Base-by-base conservation (phyloP, 768 basidiomycete species). In the Auriscalpium orientale region DNA sequence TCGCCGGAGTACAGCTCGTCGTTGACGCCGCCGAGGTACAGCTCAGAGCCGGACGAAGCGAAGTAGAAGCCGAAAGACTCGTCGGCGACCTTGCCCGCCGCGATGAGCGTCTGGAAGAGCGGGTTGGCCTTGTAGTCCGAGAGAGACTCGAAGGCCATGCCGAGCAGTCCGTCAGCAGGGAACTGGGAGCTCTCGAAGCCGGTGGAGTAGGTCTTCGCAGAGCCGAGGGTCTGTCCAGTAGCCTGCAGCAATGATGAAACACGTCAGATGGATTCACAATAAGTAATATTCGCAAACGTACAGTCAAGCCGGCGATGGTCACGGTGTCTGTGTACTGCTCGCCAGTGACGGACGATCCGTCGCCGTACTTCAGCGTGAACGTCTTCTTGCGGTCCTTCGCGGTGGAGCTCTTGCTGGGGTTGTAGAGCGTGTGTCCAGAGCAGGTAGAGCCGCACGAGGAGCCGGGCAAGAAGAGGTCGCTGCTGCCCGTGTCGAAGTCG, bases 1-100 rank as follows among this genome's bases (percentile, higher is more conserved):
- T 28, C 13, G 16, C 58, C 60, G 0, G 44, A 50, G 44, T 35
- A 58, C 22, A 53, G 54, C 6, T 45, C 9, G 44, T 12, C 21
- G 38, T 61, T 61, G 20, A 52, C 54, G 7, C 60, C 60, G 34
- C 60, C 60, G 34, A 59, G 15, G 40, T 28, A 46, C 33, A 61
- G 58, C 54, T 57, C 43, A 8, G 53, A n/a, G 21, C 53, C 53
- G 10, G n/a, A 36, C 8, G 34, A 13, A 11, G 33, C 34, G 7
- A 47, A 22, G 43, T 54, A 45, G 45, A 54, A 35, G 18, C 40
- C 45, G 36, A 54, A 54, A 22, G 34, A 8, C 12, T 43, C 40
- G 2, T 8, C 15, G 33, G 44, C 36, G 18, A 35, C n/a, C 8
- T 6, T 8, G n/a, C 21, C 20, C 21, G 45, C 33, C 4, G 22